These are phyloP conservation scores for Fusarium humuli DNA, from an alignment of 2,329 filamentous ascomycete species.

Conservation along the genomic window DNA sequence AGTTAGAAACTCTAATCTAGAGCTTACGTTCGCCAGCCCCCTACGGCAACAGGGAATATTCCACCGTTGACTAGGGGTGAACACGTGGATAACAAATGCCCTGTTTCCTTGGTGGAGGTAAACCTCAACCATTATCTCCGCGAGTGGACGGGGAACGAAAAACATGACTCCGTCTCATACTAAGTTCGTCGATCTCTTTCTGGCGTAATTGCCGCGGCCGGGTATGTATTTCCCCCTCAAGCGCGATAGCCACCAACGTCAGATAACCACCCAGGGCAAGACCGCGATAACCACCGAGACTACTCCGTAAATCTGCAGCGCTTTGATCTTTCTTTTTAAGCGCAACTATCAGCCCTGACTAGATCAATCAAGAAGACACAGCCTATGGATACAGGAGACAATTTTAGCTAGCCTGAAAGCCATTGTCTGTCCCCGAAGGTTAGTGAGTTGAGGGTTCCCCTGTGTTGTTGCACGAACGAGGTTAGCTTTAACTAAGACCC, in stretches of 20 bases:
- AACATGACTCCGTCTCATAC: neutral
- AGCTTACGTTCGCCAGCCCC: neutral
- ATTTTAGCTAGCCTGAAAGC: no score
- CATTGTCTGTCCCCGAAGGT: neutral
- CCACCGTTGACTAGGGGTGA: neutral
- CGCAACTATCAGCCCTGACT: neutral
- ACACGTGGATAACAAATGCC: neutral
- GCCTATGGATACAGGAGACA: no score
- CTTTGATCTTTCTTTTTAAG: neutral
- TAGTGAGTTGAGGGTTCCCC: neutral
- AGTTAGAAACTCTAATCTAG: conserved; percentile 10
- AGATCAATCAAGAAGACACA: neutral
- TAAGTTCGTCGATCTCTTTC: neutral
- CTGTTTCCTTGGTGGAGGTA: neutral
- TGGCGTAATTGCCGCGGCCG: neutral
- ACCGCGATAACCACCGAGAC: neutral
- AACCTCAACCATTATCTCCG: neutral
- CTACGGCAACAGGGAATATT: neutral
- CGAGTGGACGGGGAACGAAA: neutral
- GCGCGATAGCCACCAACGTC: neutral
- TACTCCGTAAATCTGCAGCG: neutral
- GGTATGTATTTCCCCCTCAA: neutral
- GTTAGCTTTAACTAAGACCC: neutral
- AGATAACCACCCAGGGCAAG: no score
- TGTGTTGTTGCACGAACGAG: neutral